These are phyloP conservation scores for Kazachstania viticola DNA, from an alignment of 805 yeast genomes.

Conservation along the genomic window DNA sequence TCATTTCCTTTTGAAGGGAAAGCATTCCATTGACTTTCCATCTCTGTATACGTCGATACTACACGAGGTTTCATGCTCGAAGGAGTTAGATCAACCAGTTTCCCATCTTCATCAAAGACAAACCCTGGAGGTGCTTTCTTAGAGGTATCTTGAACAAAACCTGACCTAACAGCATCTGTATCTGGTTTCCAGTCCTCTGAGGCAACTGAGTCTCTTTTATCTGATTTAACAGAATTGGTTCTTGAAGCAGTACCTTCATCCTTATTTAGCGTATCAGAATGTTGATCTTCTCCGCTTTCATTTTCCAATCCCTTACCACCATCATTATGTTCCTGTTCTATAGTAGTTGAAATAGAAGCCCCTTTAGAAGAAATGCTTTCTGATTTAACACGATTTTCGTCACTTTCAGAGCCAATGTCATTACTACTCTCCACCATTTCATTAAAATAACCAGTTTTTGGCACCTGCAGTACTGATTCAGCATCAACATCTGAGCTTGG, in stretches of 20 bases:
- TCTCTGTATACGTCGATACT: slow-evolving; percentile 23
- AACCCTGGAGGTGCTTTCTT: slow-evolving; percentile 26
- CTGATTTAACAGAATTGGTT: neutral
- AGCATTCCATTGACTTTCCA: slow-evolving; percentile 27
- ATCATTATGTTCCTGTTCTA: too few relatives aligned
- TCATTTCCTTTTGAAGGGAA: slow-evolving; percentile 20
- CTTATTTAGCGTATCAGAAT: too few relatives aligned
- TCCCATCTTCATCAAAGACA: slow-evolving; percentile 25
- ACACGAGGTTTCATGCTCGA: slow-evolving; percentile 21
- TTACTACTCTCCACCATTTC: slow-evolving; percentile 8
- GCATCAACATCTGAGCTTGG: slow-evolving; percentile 8
- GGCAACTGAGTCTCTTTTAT: neutral
- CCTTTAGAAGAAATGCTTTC: too few relatives aligned
- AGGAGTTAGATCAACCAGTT: slow-evolving; percentile 22
- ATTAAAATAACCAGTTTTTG: slow-evolving; percentile 20
- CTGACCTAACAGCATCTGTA: slow-evolving; percentile 29
- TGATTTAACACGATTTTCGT: too few relatives aligned
- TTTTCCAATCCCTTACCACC: slow-evolving; percentile 5
- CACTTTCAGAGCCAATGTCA: neutral
- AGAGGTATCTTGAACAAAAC: slow-evolving; percentile 31
- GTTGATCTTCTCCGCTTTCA: neutral
- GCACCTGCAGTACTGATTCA: too few relatives aligned
- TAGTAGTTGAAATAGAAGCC: too few relatives aligned
- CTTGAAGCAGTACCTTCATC: too few relatives aligned
- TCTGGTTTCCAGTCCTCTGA: slow-evolving; percentile 41